Evolutionary conservation across 2,329 filamentous ascomycete species (phyloP), one percentile per base, ranked within the genome.

Genomic region (Alternaria atra): DNA sequence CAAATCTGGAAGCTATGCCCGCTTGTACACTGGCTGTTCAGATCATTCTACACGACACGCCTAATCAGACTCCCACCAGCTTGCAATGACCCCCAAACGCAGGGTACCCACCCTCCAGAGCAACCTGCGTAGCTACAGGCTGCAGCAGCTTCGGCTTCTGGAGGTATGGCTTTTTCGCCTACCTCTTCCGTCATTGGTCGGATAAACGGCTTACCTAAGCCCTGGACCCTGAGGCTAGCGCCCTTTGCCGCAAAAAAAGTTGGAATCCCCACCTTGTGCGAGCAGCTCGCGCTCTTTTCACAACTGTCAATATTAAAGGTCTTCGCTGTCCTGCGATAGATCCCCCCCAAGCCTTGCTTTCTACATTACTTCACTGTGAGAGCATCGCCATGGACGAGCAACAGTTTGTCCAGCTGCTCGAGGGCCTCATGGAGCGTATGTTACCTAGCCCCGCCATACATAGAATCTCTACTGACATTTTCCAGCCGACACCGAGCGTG

Each of bases 351-450:
- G 63, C 64, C 65, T 56, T 69, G 65, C 64, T 68, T 71, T 67
- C 60, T 69, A 65, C 62, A 63, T 54, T 60, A 34, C 6, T 10
- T 51, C 17, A 64, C 58, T 65, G 69, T 73, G 67, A 65, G 68
- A 67, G 63, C 65, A 62, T 57, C 64, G 68, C 64, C 75, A 94
- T 94, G 91, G 90, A 93, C 80, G 87, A 92, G 80, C 89, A 92
- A 80, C 89, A 91, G 82, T 93, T 97, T 79, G 86, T 95, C 70
- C 86, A 91, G 84, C 89, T 97, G 82, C 88, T 97, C 78, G 88
- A 95, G 86, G 90, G 91, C 82, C 89, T 94, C 74, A 87, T 97
- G 82, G 89, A 93, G 80, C 93, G 92, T 95, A 84, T 84, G 91
- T 89, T 52, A 42, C 35, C 53, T 30, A 39, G 32, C 52, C 52